These are phyloP conservation scores for Arctium minus DNA, from an alignment of 129 eudicot genomes.

Conservation along the genomic window DNA sequence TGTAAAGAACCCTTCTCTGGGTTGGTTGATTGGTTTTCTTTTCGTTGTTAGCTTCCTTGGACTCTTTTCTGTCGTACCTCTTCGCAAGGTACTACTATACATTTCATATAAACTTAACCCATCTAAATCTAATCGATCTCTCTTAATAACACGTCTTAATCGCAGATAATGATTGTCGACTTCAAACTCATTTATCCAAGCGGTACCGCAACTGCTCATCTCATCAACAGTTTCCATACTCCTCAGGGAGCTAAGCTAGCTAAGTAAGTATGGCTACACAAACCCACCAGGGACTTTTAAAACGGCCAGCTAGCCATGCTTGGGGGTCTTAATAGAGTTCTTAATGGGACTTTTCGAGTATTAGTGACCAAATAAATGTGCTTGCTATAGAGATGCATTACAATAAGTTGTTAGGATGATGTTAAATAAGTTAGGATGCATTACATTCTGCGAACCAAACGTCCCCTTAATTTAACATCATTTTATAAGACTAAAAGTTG, in stretches of 20 bases:
- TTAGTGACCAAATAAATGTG: no score
- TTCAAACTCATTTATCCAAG: conserved; percentile 94
- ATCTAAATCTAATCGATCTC: background rate
- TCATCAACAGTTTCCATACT: conserved; percentile 98
- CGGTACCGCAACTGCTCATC: conserved; percentile 98
- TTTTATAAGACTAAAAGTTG: background rate
- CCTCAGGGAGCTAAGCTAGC: conserved; percentile 95
- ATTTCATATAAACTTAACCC: background rate
- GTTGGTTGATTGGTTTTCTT: conserved; percentile 90
- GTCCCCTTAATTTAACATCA: no score
- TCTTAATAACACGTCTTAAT: background rate
- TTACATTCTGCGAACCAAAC: no score
- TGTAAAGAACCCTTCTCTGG: conserved; percentile 63
- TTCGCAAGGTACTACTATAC: conserved; percentile 64
- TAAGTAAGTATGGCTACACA: conserved; percentile 49
- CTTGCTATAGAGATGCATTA: no score
- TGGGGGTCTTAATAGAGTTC: background rate
- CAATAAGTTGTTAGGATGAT: background rate
- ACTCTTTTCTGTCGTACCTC: conserved; percentile 86
- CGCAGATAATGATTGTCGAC: conserved; percentile 90
- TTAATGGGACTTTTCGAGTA: no score
- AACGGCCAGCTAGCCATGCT: background rate
- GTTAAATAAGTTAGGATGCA: no score
- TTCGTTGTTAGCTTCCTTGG: conserved; percentile 96
- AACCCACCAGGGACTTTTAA: no score